Conservation (phyloP, 179 eudicot genomes). For the Carnegiea gigantea region DNA sequence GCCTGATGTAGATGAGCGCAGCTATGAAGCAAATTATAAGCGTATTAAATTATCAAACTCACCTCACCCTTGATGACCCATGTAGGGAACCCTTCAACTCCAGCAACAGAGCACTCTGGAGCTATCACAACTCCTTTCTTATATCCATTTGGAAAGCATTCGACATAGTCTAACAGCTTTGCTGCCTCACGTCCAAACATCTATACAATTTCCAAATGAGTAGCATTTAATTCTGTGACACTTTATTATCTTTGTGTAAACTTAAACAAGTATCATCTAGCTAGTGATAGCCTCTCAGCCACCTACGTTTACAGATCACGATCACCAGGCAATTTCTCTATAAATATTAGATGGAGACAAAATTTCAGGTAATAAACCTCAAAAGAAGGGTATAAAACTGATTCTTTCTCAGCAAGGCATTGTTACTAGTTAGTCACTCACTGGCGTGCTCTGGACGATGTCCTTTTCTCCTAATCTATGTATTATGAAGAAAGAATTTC, state of each 20-base stretch:
- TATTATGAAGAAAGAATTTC: too few relatives aligned
- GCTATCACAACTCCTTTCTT: slow-evolving; percentile 58
- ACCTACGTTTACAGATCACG: not conserved
- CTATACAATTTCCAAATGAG: slow-evolving; percentile 29
- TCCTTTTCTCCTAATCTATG: not conserved
- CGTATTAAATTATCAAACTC: slow-evolving; percentile 19
- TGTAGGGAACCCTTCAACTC: slow-evolving; percentile 88
- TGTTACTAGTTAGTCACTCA: not conserved
- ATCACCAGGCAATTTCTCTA: not conserved
- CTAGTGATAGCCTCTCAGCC: not conserved
- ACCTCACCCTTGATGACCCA: slow-evolving; percentile 95
- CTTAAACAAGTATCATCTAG: not conserved
- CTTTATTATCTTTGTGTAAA: not conserved
- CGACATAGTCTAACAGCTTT: slow-evolving; percentile 76
- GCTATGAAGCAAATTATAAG: not conserved
- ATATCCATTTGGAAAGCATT: slow-evolving; percentile 90
- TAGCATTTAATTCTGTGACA: not conserved
- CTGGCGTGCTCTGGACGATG: not conserved
- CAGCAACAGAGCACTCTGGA: slow-evolving; percentile 59
- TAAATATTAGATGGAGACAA: too few relatives aligned
- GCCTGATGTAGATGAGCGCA: not conserved
- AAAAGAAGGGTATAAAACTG: not conserved
- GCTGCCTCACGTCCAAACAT: slow-evolving; percentile 94
- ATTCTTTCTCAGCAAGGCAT: not conserved
- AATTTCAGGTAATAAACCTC: not conserved